Conservation (phyloP, 108 stramenopile genomes). For the Cyclotella distinguenda region DNA sequence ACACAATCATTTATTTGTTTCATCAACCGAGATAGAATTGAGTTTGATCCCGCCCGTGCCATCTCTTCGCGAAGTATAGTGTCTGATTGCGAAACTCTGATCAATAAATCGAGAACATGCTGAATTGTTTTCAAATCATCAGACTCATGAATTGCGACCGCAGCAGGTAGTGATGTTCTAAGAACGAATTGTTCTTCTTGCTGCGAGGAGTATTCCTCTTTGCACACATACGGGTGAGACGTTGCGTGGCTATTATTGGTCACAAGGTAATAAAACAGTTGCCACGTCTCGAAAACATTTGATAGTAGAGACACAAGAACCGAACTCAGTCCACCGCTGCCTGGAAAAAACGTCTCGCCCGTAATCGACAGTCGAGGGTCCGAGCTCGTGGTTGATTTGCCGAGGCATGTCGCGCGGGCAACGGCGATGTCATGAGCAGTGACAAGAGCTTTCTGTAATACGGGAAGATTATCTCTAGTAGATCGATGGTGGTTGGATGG, state of each 20-base stretch:
- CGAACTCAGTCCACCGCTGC: not conserved
- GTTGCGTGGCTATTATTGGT: too few relatives aligned
- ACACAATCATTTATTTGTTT: constrained; percentile 17
- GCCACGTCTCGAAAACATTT: too few relatives aligned
- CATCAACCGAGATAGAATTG: constrained; percentile 46
- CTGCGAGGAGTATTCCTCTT: not conserved
- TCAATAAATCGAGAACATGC: constrained; percentile 25
- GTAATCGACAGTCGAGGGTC: not conserved
- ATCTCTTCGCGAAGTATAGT: constrained; percentile 64
- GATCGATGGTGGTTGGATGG: too few relatives aligned
- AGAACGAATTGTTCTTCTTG: not conserved
- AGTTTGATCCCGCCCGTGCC: constrained; percentile 54
- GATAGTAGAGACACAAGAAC: too few relatives aligned
- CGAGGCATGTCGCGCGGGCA: constrained; percentile 7
- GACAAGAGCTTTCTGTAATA: constrained; percentile 7
- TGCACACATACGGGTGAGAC: too few relatives aligned
- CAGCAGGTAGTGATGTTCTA: not conserved
- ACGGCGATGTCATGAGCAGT: constrained; percentile 16
- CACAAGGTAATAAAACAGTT: too few relatives aligned
- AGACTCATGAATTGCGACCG: constrained; percentile 12
- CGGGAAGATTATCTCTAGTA: too few relatives aligned
- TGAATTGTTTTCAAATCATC: constrained; percentile 23
- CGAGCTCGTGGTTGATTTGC: too few relatives aligned
- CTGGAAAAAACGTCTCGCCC: not conserved
- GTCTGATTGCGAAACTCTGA: constrained; percentile 50